These are phyloP conservation scores for Calocera viscosa DNA, from an alignment of 768 basidiomycete genomes.

Conservation along the genomic window DNA sequence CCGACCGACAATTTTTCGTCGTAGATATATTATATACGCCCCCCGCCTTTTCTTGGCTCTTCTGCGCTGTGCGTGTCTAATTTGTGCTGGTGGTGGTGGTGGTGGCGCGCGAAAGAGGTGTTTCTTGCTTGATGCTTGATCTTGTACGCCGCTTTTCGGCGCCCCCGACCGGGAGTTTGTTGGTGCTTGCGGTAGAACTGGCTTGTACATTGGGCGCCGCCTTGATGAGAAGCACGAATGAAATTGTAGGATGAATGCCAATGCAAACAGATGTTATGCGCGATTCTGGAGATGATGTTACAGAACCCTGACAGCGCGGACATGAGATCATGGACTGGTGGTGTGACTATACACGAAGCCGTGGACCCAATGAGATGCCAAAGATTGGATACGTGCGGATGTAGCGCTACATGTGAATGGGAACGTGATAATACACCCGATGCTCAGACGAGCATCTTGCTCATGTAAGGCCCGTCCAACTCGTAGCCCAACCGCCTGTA, in stretches of 20 bases:
- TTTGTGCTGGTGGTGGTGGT: slow-evolving; percentile 2
- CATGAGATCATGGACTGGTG: not conserved
- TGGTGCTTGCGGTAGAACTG: slow-evolving; percentile 6
- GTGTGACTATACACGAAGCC: not conserved
- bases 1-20: slow-evolving; percentile 1
- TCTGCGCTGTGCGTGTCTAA: slow-evolving; percentile 9
- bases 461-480: slow-evolving; percentile 97
- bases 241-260: slow-evolving; percentile 8
- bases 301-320: not conserved
- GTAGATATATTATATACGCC: slow-evolving; percentile 10
- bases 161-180: not conserved
- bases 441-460: slow-evolving; percentile 51
- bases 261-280: not conserved
- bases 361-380: not conserved
- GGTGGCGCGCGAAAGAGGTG: not conserved
- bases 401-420: not conserved
- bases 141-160: not conserved
- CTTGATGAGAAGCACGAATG: slow-evolving; percentile 9
- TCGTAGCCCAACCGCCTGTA: slow-evolving; percentile 89
- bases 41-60: slow-evolving; percentile 6
- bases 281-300: not conserved
- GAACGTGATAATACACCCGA: not conserved
- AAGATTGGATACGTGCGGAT: not conserved
- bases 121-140: not conserved
- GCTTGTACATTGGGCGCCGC: slow-evolving; percentile 9